phyloP scores from a whole-genome alignment of 1,284 basidiomycete genomes.

The Kalmanozyma brasiliensis region DNA sequence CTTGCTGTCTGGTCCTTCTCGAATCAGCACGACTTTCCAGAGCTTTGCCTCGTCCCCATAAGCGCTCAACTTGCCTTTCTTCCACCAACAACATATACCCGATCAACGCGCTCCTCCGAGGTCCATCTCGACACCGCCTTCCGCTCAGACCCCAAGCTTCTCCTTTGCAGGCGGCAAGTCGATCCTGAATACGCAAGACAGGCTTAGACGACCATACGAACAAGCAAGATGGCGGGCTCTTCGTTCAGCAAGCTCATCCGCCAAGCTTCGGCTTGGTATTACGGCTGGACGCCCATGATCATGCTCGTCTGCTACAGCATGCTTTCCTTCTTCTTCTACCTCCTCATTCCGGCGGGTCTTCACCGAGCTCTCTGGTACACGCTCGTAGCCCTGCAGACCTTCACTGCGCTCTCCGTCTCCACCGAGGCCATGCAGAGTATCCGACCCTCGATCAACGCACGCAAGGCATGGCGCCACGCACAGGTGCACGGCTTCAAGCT shows the following conservation, averaged over 20 bases:
- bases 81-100: background rate
- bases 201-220: background rate
- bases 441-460: constrained; percentile 52
- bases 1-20: no score
- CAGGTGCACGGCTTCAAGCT: constrained; percentile 48
- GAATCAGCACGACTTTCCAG: background rate
- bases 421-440: constrained; percentile 57
- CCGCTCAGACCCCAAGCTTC: no score
- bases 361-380: constrained; percentile 55
- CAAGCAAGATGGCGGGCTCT: constrained; percentile 22
- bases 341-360: constrained; percentile 44
- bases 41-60: background rate
- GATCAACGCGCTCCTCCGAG: no score
- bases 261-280: constrained; percentile 39
- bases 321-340: constrained; percentile 53
- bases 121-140: background rate
- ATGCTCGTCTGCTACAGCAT: constrained; percentile 50
- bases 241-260: constrained; percentile 11
- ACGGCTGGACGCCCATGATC: constrained; percentile 58
- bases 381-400: constrained; percentile 50
- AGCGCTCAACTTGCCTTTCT: background rate
- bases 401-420: constrained; percentile 54
- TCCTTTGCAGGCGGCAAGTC: background rate
- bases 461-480: constrained; percentile 51
- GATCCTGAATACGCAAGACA: no score